Conservation (phyloP, 495 filamentous ascomycete species). For the Neurospora cerealis region DNA sequence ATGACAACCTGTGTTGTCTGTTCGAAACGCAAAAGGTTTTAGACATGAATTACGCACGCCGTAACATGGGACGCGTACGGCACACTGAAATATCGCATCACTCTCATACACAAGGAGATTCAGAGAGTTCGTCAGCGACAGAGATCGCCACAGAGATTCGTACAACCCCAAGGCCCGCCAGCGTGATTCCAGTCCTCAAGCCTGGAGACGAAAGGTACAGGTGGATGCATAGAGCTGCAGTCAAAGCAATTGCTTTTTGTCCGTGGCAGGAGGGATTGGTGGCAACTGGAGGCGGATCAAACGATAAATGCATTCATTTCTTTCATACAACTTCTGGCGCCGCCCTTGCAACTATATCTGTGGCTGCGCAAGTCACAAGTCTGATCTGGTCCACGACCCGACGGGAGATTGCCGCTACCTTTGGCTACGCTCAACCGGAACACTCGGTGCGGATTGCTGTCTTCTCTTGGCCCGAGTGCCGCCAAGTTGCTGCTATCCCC, state of each 20-base stretch:
- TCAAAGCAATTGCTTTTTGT: conserved; percentile 96
- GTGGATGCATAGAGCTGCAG: conserved; percentile 74
- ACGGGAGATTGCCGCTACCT: conserved; percentile 83
- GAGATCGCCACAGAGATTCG: conserved; percentile 5
- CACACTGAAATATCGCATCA: not conserved
- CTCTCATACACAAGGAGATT: not conserved
- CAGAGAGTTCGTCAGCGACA: conserved; percentile 3
- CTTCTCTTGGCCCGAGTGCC: conserved; percentile 91
- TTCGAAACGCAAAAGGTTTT: conserved; percentile 62
- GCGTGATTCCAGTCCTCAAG: conserved; percentile 10
- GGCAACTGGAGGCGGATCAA: conserved; percentile 86
- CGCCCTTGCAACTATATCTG: conserved; percentile 81
- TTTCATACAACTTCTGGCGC: conserved; percentile 81
- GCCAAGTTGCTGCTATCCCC: conserved; percentile 78
- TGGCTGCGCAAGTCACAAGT: conserved; percentile 86
- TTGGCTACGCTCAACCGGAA: conserved; percentile 92
- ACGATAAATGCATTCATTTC: conserved; percentile 94
- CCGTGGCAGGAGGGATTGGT: conserved; percentile 85
- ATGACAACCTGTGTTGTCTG: conserved; percentile 81
- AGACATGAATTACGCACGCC: conserved; percentile 2
- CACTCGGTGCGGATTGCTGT: conserved; percentile 87
- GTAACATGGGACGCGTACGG: not conserved
- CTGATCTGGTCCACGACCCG: conserved; percentile 83
- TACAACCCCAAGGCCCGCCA: not conserved
- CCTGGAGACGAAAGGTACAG: conserved; percentile 55